These are phyloP conservation scores for Phoma sp. DNA, from an alignment of 2,329 filamentous ascomycete genomes.

Conservation along the genomic window DNA sequence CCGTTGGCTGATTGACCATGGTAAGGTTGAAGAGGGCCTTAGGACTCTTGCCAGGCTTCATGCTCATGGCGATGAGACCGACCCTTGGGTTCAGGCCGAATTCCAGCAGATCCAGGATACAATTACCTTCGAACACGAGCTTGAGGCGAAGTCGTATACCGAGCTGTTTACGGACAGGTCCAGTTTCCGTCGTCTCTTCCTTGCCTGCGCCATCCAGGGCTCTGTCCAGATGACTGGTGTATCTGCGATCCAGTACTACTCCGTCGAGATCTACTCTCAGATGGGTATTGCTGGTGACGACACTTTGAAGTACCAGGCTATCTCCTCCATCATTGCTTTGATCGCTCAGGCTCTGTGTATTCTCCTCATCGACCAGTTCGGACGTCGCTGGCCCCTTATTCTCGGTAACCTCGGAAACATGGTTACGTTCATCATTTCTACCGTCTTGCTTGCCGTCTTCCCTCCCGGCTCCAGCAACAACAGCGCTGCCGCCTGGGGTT, in stretches of 20 bases:
- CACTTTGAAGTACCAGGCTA: conserved; percentile 77
- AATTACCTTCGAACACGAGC: conserved; percentile 71
- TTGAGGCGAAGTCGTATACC: conserved; percentile 72
- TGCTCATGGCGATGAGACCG: conserved; percentile 69
- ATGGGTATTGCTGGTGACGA: conserved; percentile 72
- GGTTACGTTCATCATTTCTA: conserved; percentile 75
- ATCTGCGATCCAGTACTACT: conserved; percentile 74
- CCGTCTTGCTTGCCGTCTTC: conserved; percentile 64
- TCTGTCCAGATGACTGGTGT: conserved; percentile 77
- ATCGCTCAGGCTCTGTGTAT: conserved; percentile 74
- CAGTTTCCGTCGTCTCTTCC: conserved; percentile 74
- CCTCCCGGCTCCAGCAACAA: conserved; percentile 64
- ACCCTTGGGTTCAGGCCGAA: conserved; percentile 76
- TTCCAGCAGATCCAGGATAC: conserved; percentile 73
- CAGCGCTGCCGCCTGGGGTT: conserved; percentile 70
- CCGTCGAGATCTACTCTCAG: conserved; percentile 69
- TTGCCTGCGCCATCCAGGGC: conserved; percentile 73
- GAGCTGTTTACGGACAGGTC: conserved; percentile 73
- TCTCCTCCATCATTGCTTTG: conserved; percentile 74
- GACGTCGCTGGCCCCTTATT: conserved; percentile 76
- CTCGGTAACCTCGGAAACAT: conserved; percentile 74
- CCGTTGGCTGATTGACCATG: conserved; percentile 78
- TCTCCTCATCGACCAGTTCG: conserved; percentile 71
- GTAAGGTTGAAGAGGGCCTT: conserved; percentile 69
- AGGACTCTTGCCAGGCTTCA: conserved; percentile 73